Base-by-base conservation (phyloP, 2,329 filamentous ascomycete species). In the Ophiostoma perfectum region DNA sequence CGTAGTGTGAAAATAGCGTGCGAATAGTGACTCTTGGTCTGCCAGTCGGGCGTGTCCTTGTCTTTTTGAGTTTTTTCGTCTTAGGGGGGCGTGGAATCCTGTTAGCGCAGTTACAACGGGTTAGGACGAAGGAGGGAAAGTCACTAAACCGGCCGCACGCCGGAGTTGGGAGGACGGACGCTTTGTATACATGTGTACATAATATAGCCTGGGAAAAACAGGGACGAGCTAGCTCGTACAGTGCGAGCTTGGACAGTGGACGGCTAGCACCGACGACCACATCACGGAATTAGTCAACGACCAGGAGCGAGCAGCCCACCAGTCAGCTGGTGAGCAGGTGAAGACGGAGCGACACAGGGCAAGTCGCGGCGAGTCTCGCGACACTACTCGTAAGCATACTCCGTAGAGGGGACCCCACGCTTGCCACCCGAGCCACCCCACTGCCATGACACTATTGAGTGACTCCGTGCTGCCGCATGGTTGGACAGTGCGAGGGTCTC, bases 101-200 rank as follows among this genome's bases (percentile, higher is more conserved):
- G 38, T 18, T 63, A 63, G 60, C 60, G 60, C 9, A 7, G 60
- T 27, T 47, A 65, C 36, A 60, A 63, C 65, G 67, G 63, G 49
- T 36, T 27, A 55, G 49, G 16, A n/a, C 47, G 47, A 52, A n/a
- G 16, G 18, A 47, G 18, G 42, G 45, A 18, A 64, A 42, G 44
- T 44, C 42, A 14, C 18, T 62, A 65, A 58, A 49, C 47, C 60
- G 60, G 64, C 52, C 64, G 65, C 64, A 66, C n/a, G 64, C 67
- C 52, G 67, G 64, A 66, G 55, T 47, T 36, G 47, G 47, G 65
- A 45, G 62, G 41, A 44, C 63, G 63, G 38, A 2, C 42, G 12
- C 55, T 38, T 38, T 60, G 55, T 55, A 58, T 58, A 60, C 55
- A 55, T 27, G 11, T 49, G 12, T 52, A 60, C 11, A 27, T 27